A percentile compares a stretch with the other conserved stretches of the same genome.
phyloP scores from a whole-genome alignment of 345 rosid genomes.

The Gossypium bickii region DNA sequence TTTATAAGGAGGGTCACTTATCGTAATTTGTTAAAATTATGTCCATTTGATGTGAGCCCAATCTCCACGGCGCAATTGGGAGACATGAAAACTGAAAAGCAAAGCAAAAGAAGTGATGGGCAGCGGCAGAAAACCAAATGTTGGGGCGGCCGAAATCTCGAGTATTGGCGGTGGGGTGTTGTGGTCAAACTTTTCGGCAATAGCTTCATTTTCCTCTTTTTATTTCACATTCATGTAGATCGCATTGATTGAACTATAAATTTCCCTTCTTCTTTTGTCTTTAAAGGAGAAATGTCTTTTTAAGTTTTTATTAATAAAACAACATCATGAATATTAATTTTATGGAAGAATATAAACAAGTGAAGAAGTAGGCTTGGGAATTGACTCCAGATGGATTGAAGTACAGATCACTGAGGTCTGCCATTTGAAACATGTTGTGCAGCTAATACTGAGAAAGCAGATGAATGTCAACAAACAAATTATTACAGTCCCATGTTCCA shows the following conservation, averaged over 20 bases:
- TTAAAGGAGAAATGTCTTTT: no score
- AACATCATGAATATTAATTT: no score
- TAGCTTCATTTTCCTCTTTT: not conserved
- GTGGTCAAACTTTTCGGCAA: conserved; percentile 32
- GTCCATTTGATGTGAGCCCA: not conserved
- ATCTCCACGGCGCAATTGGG: not conserved
- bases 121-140: not conserved
- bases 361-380: not conserved
- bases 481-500: not conserved
- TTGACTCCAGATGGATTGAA: not conserved
- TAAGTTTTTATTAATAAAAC: no score
- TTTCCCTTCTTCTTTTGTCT: no score
- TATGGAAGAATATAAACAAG: no score
- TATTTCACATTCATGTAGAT: not conserved
- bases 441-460: not conserved
- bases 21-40: no score
- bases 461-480: not conserved
- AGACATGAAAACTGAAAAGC: not conserved
- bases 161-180: not conserved
- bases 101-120: not conserved
- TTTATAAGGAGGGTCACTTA: no score
- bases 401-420: not conserved
- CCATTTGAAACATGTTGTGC: not conserved
- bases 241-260: no score
- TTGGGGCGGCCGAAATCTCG: not conserved